Evolutionary conservation across 208 protist species (phyloP), one percentile per base, ranked within the genome.

Genomic region (Leishmania braziliensis): DNA sequence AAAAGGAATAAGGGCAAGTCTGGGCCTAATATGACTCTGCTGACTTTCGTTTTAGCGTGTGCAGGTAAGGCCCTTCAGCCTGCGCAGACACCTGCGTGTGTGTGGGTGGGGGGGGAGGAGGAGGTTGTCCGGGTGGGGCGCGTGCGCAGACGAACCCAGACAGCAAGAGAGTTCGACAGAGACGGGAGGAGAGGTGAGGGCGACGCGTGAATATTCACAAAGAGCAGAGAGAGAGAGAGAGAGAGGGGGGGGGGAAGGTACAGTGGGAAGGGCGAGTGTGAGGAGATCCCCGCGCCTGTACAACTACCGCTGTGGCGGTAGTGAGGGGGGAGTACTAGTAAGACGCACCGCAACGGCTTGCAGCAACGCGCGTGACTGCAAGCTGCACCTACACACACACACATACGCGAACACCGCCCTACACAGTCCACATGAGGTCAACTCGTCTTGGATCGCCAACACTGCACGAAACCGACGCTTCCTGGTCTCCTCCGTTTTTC

Each of bases 11-110:
- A 39, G 20, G 33, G 51, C n/a, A 54, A 54, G 70, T 82, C 26
- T 68, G 62, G 62, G 62, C 29, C 62, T 10, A 23, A 39, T 68
- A 8, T 33, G 58, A 23, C 53, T 78, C 26, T 82, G 39, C 58
- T 1, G 23, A 60, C 23, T 80, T 72, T 14, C 29, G 60, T 88
- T 83, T 79, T 88, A 65, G 18, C 48, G 69, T 85, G 51, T 83
- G 23, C 54, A 54, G 69, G 70, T 75, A 48, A 14, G 39, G n/a
- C 36, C 39, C 39, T 71, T 9, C 66, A 71, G 46, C 26, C 46
- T 75, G 48, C 26, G 26, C 23, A 56, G 36, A 39, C n/a, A n/a
- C 70, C 39, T 73, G 68, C 26, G 70, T 48, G n/a, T 72, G 43
- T 77, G 8, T 26, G n/a, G 39, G 43, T 4, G 43, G 43, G 43